Conservation (phyloP, 2,329 filamentous ascomycete species). For the Pseudogymnoascus sp. region DNA sequence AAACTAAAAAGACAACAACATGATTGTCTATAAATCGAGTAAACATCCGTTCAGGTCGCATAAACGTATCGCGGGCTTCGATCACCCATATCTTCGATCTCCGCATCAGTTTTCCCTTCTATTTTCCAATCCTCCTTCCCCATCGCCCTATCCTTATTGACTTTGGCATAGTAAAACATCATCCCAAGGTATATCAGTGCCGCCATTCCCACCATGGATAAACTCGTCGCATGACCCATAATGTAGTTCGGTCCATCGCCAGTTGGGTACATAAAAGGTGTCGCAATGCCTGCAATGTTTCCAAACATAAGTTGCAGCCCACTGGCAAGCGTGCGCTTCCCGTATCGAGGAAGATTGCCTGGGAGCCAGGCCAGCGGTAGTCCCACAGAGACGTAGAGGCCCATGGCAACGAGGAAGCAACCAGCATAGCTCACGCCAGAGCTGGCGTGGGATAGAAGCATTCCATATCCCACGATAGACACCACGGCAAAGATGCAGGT, state of each 20-base stretch:
- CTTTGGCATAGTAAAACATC: constrained; percentile 25
- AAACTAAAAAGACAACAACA: not conserved
- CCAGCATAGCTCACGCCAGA: constrained; percentile 51
- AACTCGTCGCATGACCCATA: constrained; percentile 43
- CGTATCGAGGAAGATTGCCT: constrained; percentile 51
- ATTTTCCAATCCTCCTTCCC: constrained; percentile 34
- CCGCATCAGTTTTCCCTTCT: constrained; percentile 34
- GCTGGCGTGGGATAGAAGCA: constrained; percentile 43
- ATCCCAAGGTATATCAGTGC: constrained; percentile 24
- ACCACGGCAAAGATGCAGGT: constrained; percentile 42
- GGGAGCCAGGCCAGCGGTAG: constrained; percentile 32
- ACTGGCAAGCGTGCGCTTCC: constrained; percentile 50
- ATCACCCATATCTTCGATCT: constrained; percentile 37
- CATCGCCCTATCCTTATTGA: constrained; percentile 30
- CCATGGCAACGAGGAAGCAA: constrained; percentile 52
- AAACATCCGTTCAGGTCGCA: constrained; percentile 6
- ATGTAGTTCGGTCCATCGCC: constrained; percentile 37
- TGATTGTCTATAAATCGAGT: not conserved
- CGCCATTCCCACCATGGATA: constrained; percentile 37
- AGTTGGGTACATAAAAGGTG: constrained; percentile 45
- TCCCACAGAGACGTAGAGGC: constrained; percentile 39
- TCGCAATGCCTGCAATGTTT: constrained; percentile 52
- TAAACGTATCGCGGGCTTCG: constrained; percentile 28
- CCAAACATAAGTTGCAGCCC: constrained; percentile 52
- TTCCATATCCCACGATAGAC: constrained; percentile 48